These are phyloP conservation scores for Collybia mongolica DNA, from an alignment of 768 basidiomycete genomes.

Conservation along the genomic window DNA sequence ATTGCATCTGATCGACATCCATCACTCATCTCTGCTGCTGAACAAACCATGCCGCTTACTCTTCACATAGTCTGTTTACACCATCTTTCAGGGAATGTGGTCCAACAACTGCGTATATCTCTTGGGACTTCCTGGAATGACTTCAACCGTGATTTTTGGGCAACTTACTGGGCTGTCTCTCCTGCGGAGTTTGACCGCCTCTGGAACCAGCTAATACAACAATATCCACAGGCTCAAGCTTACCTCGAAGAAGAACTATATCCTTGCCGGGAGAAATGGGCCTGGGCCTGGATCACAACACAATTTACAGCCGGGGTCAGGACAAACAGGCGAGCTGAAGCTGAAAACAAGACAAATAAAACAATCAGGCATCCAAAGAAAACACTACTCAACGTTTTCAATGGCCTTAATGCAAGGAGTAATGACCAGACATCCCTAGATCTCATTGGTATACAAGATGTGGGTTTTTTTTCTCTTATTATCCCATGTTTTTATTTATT, in stretches of 20 bases:
- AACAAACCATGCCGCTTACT: conserved; percentile 2
- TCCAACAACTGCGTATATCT: conserved; percentile 13
- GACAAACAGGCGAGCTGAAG: conserved; percentile 30
- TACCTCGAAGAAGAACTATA: conserved; percentile 30
- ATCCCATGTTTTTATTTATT: too few relatives aligned
- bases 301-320: conserved; percentile 30
- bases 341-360: conserved; percentile 23
- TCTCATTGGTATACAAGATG: conserved; percentile 13
- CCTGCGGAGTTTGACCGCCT: conserved; percentile 24
- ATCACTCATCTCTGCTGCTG: conserved; percentile 8
- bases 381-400: conserved; percentile 17
- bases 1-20: conserved; percentile 9
- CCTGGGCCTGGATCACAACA: conserved; percentile 27
- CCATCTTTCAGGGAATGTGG: conserved; percentile 25
- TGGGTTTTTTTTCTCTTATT: too few relatives aligned
- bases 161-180: conserved; percentile 24
- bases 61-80: conserved; percentile 21
- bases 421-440: conserved; percentile 15
- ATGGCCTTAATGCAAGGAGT: conserved; percentile 18
- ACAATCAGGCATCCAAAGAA: conserved; percentile 18
- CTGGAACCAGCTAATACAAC: conserved; percentile 14
- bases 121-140: conserved; percentile 15
- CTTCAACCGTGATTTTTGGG: conserved; percentile 26
- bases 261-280: conserved; percentile 29
- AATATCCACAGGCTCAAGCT: conserved; percentile 12